These are phyloP conservation scores for Tephrocybe sp. DNA, from an alignment of 768 basidiomycete genomes.

Conservation along the genomic window DNA sequence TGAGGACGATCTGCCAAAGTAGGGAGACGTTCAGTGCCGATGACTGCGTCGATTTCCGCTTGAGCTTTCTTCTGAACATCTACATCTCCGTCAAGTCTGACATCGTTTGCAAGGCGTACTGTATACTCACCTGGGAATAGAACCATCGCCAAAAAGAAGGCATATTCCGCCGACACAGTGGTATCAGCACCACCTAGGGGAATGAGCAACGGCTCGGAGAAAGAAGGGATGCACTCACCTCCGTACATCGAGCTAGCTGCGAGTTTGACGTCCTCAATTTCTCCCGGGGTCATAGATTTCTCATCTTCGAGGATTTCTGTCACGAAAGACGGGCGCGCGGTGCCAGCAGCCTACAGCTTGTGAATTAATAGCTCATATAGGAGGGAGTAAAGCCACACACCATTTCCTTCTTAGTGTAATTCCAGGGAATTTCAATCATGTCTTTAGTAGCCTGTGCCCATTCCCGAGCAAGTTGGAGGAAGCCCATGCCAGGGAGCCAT, in stretches of 20 bases:
- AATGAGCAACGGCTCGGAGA: neutral
- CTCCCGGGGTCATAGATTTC: slow-evolving; percentile 25
- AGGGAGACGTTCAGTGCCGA: slow-evolving; percentile 36
- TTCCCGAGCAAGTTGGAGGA: slow-evolving; percentile 40
- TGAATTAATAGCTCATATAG: neutral
- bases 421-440: slow-evolving; percentile 42
- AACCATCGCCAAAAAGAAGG: slow-evolving; percentile 49
- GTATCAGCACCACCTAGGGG: slow-evolving; percentile 47
- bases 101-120: neutral
- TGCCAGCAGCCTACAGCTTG: slow-evolving; percentile 35
- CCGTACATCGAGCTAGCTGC: slow-evolving; percentile 45
- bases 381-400: slow-evolving; percentile 26
- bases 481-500: slow-evolving; percentile 56
- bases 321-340: slow-evolving; percentile 41
- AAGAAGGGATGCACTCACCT: slow-evolving; percentile 23
- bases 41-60: slow-evolving; percentile 45
- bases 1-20: slow-evolving; percentile 35
- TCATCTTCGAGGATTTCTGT: slow-evolving; percentile 38
- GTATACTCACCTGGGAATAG: slow-evolving; percentile 27
- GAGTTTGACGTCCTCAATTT: slow-evolving; percentile 37
- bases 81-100: slow-evolving; percentile 15
- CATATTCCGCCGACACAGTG: slow-evolving; percentile 41
- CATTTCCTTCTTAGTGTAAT: slow-evolving; percentile 43
- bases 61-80: slow-evolving; percentile 52
- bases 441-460: slow-evolving; percentile 36